Conservation (phyloP, 192 early-diverging fungal species). For the Coemansia sp. region DNA sequence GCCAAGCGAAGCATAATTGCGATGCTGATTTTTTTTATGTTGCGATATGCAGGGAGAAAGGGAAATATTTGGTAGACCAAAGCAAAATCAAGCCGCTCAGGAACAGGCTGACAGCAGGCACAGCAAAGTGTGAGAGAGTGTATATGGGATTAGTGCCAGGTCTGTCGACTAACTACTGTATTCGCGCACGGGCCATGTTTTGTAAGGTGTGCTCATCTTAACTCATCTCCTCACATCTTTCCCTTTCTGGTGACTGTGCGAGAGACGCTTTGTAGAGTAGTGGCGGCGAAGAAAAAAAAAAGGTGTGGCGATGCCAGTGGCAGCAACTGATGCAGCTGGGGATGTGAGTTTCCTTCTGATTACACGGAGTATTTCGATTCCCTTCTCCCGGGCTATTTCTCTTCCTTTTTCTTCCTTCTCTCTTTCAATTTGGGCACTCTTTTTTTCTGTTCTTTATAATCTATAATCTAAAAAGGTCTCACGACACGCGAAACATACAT, state of each 20-base stretch:
- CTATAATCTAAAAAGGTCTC: neutral
- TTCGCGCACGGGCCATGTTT: neutral
- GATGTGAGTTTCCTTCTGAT: neutral
- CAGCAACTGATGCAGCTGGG: neutral
- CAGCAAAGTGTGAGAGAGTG: neutral
- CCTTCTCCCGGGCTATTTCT: neutral
- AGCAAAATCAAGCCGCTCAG: neutral
- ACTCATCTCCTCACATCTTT: neutral
- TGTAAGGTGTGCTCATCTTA: neutral
- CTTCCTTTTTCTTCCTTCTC: neutral
- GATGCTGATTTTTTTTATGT: neutral
- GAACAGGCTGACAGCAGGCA: neutral
- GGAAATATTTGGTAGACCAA: neutral
- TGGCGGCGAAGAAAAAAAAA: no score
- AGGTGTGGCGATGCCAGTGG: neutral
- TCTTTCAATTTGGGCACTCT: neutral
- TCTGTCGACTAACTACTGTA: neutral
- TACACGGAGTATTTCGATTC: neutral
- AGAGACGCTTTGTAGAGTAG: neutral
- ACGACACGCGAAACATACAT: neutral
- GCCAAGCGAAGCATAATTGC: neutral
- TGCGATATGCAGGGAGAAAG: neutral
- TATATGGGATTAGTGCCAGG: neutral
- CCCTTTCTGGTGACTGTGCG: neutral
- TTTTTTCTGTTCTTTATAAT: neutral